These are phyloP conservation scores for Aspergillus niger DNA, from an alignment of 2,329 filamentous ascomycete genomes.

Conservation along the genomic window DNA sequence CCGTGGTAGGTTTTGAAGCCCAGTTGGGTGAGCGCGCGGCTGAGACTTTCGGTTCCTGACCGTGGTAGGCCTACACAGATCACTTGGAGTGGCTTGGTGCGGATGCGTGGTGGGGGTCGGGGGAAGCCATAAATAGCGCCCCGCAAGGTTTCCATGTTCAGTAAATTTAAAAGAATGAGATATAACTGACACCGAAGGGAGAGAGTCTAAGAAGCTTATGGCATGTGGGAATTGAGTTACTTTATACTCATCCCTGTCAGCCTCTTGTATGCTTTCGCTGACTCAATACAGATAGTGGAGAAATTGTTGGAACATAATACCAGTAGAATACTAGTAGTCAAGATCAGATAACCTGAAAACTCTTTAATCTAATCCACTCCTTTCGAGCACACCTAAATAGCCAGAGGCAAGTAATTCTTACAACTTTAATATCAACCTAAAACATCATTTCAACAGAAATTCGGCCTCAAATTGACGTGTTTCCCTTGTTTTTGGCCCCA, in stretches of 20 bases:
- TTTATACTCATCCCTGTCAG: background rate
- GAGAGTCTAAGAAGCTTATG: background rate
- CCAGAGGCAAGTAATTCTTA: too few relatives aligned
- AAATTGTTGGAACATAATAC: too few relatives aligned
- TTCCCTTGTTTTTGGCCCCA: too few relatives aligned
- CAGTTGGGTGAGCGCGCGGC: constrained; percentile 25
- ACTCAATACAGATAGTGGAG: background rate
- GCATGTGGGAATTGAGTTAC: background rate
- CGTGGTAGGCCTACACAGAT: constrained; percentile 27
- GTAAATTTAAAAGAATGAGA: background rate
- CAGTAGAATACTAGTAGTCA: too few relatives aligned
- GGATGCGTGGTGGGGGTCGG: background rate
- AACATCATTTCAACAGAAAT: too few relatives aligned
- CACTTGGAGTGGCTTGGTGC: constrained; percentile 20
- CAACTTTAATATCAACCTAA: too few relatives aligned
- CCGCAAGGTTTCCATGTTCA: background rate
- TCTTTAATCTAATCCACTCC: too few relatives aligned
- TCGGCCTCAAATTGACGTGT: background rate
- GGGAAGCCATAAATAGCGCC: constrained; percentile 12
- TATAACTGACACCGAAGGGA: background rate
- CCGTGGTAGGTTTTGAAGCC: constrained; percentile 26
- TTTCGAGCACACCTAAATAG: too few relatives aligned
- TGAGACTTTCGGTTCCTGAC: constrained; percentile 29
- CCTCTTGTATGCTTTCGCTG: too few relatives aligned
- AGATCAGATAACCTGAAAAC: too few relatives aligned